Base-by-base conservation (phyloP, 176 grass and related monocot genomes). In the Microstegium vimineum region DNA sequence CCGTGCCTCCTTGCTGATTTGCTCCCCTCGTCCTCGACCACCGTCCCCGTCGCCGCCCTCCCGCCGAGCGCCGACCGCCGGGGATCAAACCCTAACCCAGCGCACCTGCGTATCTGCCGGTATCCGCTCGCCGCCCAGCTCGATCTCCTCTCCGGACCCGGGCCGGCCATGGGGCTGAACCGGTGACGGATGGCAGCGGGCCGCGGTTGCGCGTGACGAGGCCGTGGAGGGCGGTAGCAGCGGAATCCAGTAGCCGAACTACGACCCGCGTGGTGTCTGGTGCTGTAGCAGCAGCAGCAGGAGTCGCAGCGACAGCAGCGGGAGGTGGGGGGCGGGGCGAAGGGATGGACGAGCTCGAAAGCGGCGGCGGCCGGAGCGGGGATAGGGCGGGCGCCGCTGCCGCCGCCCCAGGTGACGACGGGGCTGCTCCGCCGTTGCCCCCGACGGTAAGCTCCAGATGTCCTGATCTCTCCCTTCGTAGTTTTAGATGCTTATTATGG, bases 271-370 rank as follows among this genome's bases (percentile, higher is more conserved):
- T 17, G 79, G 64, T 69, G 8, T 36, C 30, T 13, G 73, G 23
- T 18, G 59, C 33, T 45, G 46, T 46, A 36, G 22, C 45, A 57
- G 79, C 10, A 14, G 67, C 2, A 28, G 63, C 2, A 31, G 78
- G 34, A 27, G 66, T 34, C 56, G 83, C 18, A 28, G 74, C 1
- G 57, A 66, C 43, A 33, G 65, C 59, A 82, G 62, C 68, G 47
- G 84, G 74, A 27, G 68, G 54, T 82, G 2, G 81, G 54, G 54
- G 30, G 73, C 62, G 3, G 62, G 82, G 79, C 38, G 22, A 15
- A 22, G 57, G 73, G 78, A 97, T 97, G 94, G 87, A 88, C 79
- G 88, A 89, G 35, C 84, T 92, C 35, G 86, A 83, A 6, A 92
- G 90, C 78, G 89, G 87, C 78, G 89, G 87, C 33, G 89, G 61